These are phyloP conservation scores for Trichoderma citrinoviride DNA, from an alignment of 2,329 filamentous ascomycete genomes.

Conservation along the genomic window DNA sequence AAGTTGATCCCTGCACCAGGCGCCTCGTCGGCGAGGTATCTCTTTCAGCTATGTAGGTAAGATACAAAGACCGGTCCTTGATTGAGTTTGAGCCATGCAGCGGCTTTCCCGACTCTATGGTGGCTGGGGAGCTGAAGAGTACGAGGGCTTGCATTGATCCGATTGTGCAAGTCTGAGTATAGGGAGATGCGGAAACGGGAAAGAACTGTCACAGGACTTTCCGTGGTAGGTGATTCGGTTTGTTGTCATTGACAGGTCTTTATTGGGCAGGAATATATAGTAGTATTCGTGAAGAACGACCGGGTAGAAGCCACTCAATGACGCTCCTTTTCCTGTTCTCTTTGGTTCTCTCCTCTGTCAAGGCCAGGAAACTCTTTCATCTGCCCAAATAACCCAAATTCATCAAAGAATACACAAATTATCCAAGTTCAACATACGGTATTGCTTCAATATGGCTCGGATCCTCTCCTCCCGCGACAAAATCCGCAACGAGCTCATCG, in stretches of 20 bases:
- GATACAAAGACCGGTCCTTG: background rate
- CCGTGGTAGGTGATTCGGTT: background rate
- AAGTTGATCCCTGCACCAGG: background rate
- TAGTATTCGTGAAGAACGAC: background rate
- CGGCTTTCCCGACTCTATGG: background rate
- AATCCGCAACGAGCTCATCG: conserved; percentile 15
- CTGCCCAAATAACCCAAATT: too few species aligned
- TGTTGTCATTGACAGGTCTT: background rate
- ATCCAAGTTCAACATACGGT: background rate
- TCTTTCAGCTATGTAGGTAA: background rate
- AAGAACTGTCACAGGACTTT: background rate
- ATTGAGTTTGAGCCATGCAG: background rate
- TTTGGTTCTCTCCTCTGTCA: too few species aligned
- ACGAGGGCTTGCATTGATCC: too few species aligned
- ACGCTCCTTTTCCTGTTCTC: too few species aligned
- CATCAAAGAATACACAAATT: background rate
- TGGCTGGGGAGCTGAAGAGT: too few species aligned
- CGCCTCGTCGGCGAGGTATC: background rate
- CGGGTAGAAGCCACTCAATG: too few species aligned
- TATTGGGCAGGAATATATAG: background rate
- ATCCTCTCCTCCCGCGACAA: background rate
- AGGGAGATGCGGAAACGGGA: background rate
- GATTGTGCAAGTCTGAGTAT: background rate
- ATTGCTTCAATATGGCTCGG: background rate
- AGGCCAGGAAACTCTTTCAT: too few species aligned